phyloP scores from a whole-genome alignment of 768 basidiomycete species.

The Suillus luteus region DNA sequence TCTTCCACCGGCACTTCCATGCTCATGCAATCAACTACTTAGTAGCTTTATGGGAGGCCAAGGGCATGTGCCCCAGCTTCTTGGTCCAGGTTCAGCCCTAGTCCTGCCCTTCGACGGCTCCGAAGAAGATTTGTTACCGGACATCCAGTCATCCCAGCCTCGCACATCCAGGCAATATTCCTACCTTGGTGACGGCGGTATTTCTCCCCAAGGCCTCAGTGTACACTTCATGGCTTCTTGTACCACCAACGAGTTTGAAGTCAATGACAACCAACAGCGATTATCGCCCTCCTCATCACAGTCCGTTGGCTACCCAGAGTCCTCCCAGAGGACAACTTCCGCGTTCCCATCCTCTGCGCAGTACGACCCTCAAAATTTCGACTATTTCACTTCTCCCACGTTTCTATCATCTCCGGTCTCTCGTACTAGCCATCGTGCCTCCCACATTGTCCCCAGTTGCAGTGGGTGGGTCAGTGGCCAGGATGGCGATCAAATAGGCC shows the following conservation, averaged over 20 bases:
- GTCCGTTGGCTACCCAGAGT: conserved; percentile 28
- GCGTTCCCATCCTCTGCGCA: conserved; percentile 20
- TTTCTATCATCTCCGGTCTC: conserved; percentile 17
- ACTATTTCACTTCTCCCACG: conserved; percentile 14
- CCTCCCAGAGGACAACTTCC: conserved; percentile 34
- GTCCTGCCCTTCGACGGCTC: conserved; percentile 16
- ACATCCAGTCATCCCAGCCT: conserved; percentile 20
- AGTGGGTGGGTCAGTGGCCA: conserved; percentile 24
- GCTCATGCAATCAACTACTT: neutral
- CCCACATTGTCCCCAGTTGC: neutral
- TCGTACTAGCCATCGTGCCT: neutral
- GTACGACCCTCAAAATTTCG: conserved; percentile 18
- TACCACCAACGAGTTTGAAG: conserved; percentile 26
- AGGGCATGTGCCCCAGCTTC: conserved; percentile 3
- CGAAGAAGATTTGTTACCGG: conserved; percentile 21
- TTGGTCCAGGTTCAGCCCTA: neutral
- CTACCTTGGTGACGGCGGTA: conserved; percentile 18
- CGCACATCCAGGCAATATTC: conserved; percentile 17
- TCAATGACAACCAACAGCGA: conserved; percentile 27
- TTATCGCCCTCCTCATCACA: conserved; percentile 16
- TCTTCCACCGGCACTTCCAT: neutral
- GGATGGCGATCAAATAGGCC: neutral
- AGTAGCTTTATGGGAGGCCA: neutral
- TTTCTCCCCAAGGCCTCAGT: conserved; percentile 14
- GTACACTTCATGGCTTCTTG: conserved; percentile 33